A percentile compares a stretch with the other conserved stretches of the same genome.
Evolutionary conservation across 345 rosid species (phyloP).

Genomic region (Brassica juncea): DNA sequence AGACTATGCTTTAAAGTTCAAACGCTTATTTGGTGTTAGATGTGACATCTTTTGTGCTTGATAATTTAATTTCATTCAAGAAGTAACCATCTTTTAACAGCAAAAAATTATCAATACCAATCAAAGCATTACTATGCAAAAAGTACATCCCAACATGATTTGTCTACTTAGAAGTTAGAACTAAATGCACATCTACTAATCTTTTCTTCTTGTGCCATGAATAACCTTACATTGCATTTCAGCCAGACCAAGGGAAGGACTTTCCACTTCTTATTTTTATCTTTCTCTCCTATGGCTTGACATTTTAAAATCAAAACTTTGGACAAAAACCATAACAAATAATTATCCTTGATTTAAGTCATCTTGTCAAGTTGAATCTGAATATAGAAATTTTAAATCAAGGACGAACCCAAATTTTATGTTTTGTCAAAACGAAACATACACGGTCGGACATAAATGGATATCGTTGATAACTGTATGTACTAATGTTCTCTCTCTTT

Average conservation of each 20-base stretch:
- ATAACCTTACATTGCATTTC: not conserved
- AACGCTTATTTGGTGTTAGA: not conserved
- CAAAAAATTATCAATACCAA: not conserved
- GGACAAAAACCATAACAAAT: not conserved
- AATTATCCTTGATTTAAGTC: not conserved
- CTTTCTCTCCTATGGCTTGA: not conserved
- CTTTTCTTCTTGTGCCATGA: not conserved
- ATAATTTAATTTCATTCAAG: not conserved
- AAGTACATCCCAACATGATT: not conserved
- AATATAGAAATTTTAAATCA: not conserved
- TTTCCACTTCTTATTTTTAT: not conserved
- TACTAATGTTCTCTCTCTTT: not conserved
- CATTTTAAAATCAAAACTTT: not conserved
- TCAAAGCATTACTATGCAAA: not conserved
- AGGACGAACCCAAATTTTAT: not conserved
- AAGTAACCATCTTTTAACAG: not conserved
- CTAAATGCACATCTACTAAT: not conserved
- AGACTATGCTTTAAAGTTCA: not conserved
- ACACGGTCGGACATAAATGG: not conserved
- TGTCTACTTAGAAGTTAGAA: not conserved
- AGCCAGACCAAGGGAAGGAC: not conserved
- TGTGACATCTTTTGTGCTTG: not conserved
- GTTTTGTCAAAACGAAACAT: conserved; percentile 9
- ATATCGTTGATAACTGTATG: not conserved
- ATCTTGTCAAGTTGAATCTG: not conserved